Evolutionary conservation across 2,329 filamentous ascomycete species (phyloP).

Genomic region (Claviceps humidiphila): DNA sequence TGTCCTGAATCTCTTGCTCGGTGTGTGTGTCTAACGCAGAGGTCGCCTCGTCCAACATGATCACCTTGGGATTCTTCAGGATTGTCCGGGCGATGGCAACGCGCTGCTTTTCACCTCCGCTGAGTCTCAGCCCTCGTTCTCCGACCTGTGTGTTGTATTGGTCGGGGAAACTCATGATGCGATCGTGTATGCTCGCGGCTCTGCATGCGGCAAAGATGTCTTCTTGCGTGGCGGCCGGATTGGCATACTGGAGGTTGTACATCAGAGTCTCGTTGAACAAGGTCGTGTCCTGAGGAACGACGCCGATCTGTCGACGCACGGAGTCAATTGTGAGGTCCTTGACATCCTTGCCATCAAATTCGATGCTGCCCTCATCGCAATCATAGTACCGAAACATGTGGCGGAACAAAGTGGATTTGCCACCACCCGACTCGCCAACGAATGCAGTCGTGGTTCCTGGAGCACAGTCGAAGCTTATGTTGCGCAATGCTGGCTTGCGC

Average conservation of each 20-base stretch:
- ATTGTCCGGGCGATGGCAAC: conserved; percentile 90
- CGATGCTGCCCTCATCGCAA: conserved; percentile 62
- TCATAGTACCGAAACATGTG: conserved; percentile 97
- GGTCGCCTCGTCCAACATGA: conserved; percentile 86
- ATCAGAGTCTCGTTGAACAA: conserved; percentile 89
- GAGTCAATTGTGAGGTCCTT: conserved; percentile 84
- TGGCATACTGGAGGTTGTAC: conserved; percentile 90
- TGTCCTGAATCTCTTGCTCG: conserved; percentile 83
- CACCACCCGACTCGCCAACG: conserved; percentile 91
- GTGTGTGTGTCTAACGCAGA: conserved; percentile 85
- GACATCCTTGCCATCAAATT: conserved; percentile 74
- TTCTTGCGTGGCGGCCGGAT: conserved; percentile 65
- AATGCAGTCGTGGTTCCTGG: conserved; percentile 92
- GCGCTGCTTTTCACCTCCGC: conserved; percentile 85
- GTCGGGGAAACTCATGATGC: conserved; percentile 79
- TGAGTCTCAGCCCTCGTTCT: conserved; percentile 74
- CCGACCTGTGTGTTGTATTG: conserved; percentile 83
- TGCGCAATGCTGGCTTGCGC: conserved; percentile 71
- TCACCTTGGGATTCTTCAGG: conserved; percentile 80
- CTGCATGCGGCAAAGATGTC: conserved; percentile 71
- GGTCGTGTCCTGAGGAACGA: conserved; percentile 93
- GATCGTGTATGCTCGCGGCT: conserved; percentile 84
- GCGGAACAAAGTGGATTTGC: conserved; percentile 93
- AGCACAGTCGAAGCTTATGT: conserved; percentile 70
- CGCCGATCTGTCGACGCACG: conserved; percentile 80